A percentile compares a stretch with the other conserved stretches of the same genome.
Evolutionary conservation across 192 early-diverging fungal species (phyloP).

Genomic region (Backusella mclennaniae): DNA sequence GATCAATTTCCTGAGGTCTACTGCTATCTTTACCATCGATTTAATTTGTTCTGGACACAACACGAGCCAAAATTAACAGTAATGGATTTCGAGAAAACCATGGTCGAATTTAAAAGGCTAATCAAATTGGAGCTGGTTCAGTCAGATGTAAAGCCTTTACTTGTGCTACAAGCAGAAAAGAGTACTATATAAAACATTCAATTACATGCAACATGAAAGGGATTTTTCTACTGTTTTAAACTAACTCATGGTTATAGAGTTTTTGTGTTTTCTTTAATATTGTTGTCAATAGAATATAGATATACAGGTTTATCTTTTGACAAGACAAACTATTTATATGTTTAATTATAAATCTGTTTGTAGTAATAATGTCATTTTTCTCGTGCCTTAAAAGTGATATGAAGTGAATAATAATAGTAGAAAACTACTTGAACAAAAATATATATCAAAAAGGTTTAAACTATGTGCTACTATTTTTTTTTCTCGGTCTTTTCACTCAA

Average conservation of each 20-base stretch:
- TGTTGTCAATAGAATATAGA: too few relatives aligned
- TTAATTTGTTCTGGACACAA: conserved; percentile 62
- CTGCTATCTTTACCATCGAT: conserved; percentile 66
- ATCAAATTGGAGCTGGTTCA: conserved; percentile 48
- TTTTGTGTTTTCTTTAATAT: background rate
- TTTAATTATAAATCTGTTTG: too few relatives aligned
- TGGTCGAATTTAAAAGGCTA: conserved; percentile 54
- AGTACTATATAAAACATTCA: background rate
- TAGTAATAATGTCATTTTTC: too few relatives aligned
- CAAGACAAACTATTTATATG: too few relatives aligned
- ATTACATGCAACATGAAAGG: background rate
- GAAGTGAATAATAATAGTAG: too few relatives aligned
- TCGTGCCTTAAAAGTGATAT: too few relatives aligned
- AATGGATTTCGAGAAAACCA: conserved; percentile 71
- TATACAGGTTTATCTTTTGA: too few relatives aligned
- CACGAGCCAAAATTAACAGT: conserved; percentile 55
- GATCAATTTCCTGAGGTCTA: conserved; percentile 71
- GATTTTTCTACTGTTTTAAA: background rate
- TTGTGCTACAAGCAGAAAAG: background rate
- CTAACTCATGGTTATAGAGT: background rate
- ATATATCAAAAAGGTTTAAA: background rate
- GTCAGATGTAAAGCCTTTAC: background rate
- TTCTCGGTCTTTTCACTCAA: background rate
- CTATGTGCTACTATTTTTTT: background rate
- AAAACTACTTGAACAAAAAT: too few relatives aligned